phyloP scores from a whole-genome alignment of 164 flowering plant genomes.

The Chimonanthus salicifolius region DNA sequence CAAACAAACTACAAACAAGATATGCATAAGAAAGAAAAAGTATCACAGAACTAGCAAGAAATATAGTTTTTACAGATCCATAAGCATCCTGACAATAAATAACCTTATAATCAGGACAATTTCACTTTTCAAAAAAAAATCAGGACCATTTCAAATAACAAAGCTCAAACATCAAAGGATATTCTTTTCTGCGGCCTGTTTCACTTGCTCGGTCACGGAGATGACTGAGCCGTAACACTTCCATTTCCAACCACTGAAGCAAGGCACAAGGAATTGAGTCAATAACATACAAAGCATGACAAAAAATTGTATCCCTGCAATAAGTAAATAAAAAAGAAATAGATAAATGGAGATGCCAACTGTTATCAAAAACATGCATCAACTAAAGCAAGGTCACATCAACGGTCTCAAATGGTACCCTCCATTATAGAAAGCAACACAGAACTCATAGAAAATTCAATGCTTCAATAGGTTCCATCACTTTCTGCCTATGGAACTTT shows the following conservation, averaged over 20 bases:
- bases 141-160: background rate
- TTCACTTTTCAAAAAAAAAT: background rate
- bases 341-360: background rate
- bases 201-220: slow-evolving; percentile 99
- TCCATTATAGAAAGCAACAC: background rate
- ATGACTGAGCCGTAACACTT: slow-evolving; percentile 72
- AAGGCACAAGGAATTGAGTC: background rate
- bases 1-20: no score
- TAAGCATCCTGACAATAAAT: background rate
- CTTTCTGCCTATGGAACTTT: background rate
- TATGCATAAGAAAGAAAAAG: background rate
- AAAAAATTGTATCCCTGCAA: background rate
- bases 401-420: background rate
- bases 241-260: slow-evolving; percentile 78
- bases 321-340: no score
- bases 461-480: background rate
- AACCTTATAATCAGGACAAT: background rate
- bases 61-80: background rate
- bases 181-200: slow-evolving; percentile 78
- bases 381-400: background rate
- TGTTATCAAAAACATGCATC: background rate
- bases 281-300: no score
- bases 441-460: no score
- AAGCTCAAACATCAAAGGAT: slow-evolving; percentile 50
- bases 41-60: background rate